phyloP scores from a whole-genome alignment of 139 green algal species.

The Spirogloea muscicola region DNA sequence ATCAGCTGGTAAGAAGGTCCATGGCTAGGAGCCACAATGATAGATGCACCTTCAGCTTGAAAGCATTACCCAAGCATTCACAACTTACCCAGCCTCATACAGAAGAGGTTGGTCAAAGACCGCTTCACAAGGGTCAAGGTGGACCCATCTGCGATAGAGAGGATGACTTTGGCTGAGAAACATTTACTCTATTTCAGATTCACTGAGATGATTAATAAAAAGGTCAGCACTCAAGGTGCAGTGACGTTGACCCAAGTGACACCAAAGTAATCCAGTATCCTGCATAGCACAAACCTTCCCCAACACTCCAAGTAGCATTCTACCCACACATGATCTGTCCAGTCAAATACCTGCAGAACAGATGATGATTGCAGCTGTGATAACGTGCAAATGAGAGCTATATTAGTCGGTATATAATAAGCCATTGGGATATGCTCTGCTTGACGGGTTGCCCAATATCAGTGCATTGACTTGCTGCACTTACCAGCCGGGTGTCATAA shows the following conservation, averaged over 20 bases:
- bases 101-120: conserved; percentile 48
- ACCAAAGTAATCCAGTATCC: too few species aligned
- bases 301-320: conserved; percentile 30
- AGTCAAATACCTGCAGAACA: conserved; percentile 43
- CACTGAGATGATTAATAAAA: background rate
- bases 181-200: background rate
- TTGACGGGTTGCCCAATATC: too few species aligned
- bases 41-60: too few species aligned
- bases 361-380: too few species aligned
- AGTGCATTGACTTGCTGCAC: too few species aligned
- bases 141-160: conserved; percentile 18
- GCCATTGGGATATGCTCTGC: too few species aligned
- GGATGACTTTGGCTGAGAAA: background rate
- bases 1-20: background rate
- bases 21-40: background rate
- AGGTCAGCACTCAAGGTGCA: background rate
- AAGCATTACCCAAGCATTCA: background rate
- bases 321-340: conserved; percentile 49
- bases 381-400: too few species aligned
- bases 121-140: conserved; percentile 45
- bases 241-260: background rate
- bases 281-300: background rate
- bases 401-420: too few species aligned
- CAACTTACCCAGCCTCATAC: conserved; percentile 43
- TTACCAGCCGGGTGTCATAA: too few species aligned